phyloP scores from a whole-genome alignment of 1,139 yeast species.

The Kodamaea alishanica region DNA sequence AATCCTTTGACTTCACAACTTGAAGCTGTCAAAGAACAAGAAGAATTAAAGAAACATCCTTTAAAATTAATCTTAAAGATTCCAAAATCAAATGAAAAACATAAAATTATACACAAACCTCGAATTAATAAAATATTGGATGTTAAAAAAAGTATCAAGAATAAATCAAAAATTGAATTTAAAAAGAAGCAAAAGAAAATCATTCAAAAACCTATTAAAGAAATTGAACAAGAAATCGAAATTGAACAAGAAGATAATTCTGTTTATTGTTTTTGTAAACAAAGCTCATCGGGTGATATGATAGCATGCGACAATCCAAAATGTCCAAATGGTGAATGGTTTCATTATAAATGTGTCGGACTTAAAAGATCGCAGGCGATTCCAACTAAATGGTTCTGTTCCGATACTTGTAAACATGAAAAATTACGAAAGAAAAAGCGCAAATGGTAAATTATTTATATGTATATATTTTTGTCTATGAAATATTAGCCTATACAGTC shows the following conservation, averaged over 20 bases:
- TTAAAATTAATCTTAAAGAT: slow-evolving; percentile 30
- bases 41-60: slow-evolving; percentile 16
- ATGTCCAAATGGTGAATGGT: slow-evolving; percentile 50
- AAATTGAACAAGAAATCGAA: slow-evolving; percentile 3
- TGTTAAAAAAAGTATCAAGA: background rate
- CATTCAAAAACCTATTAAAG: background rate
- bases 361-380: slow-evolving; percentile 22
- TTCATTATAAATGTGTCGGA: slow-evolving; percentile 48
- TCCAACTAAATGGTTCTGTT: slow-evolving; percentile 43
- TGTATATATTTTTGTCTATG: slow-evolving; percentile 1
- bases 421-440: slow-evolving; percentile 12
- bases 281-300: slow-evolving; percentile 46
- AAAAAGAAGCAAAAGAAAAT: slow-evolving; percentile 4
- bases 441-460: slow-evolving; percentile 12
- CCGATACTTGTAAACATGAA: slow-evolving; percentile 28
- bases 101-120: no score
- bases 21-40: slow-evolving; percentile 38
- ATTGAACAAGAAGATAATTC: slow-evolving; percentile 22
- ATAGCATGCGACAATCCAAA: slow-evolving; percentile 44
- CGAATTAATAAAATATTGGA: no score
- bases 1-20: slow-evolving; percentile 38
- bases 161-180: slow-evolving; percentile 3
- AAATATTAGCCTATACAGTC: slow-evolving; percentile 31
- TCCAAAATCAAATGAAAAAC: slow-evolving; percentile 11
- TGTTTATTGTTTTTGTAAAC: slow-evolving; percentile 42